Base-by-base conservation (phyloP, 2,329 filamentous ascomycete genomes). In the Venturia asperata region DNA sequence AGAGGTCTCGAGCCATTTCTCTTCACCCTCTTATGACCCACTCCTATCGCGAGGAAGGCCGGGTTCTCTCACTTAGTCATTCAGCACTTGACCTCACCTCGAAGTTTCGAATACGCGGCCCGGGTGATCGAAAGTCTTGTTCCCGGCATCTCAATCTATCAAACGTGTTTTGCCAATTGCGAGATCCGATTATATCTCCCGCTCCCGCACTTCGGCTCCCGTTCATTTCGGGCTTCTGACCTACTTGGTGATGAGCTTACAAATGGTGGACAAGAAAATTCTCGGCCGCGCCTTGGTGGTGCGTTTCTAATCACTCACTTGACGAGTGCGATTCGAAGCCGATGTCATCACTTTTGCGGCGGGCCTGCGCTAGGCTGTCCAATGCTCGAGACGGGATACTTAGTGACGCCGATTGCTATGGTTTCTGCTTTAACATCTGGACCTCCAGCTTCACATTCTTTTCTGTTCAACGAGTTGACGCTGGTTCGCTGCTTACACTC, bases 401-500 rank as follows among this genome's bases (percentile, higher is more conserved):
- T 58, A 58, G 19, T 37, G 37, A 37, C 30, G 30, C 30, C 30
- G 7, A 37, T 11, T 21, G 6, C 27, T 17, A 17, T 37, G 21
- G 15, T n/a, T 37, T 17, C n/a, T n/a, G 52, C 52, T n/a, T n/a
- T 17, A 37, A 37, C 17, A 30, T 17, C 10, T 58, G 19, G 52
- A 10, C 30, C 19, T 58, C 30, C 30, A 58, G 27, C 27, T 21
- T 58, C 15, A 37, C 52, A 7, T 58, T 39, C 52, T 10, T 58
- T 58, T 58, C 49, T 39, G n/a, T n/a, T n/a, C n/a, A 4, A 37
- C 27, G 27, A 58, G 52, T 27, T 37, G 37, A 37, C 52, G 52
- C 52, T 37, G 30, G 52, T 37, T 58, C 52, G 52, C 17, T 58
- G 27, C 52, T 58, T 37, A 52, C 52, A 37, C 30, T 58, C 52